Percentiles rank a stretch among this genome's conserved stretches.
Evolutionary conservation across 2,329 filamentous ascomycete genomes (phyloP).

Genomic region (Dactylonectria estremocensis): DNA sequence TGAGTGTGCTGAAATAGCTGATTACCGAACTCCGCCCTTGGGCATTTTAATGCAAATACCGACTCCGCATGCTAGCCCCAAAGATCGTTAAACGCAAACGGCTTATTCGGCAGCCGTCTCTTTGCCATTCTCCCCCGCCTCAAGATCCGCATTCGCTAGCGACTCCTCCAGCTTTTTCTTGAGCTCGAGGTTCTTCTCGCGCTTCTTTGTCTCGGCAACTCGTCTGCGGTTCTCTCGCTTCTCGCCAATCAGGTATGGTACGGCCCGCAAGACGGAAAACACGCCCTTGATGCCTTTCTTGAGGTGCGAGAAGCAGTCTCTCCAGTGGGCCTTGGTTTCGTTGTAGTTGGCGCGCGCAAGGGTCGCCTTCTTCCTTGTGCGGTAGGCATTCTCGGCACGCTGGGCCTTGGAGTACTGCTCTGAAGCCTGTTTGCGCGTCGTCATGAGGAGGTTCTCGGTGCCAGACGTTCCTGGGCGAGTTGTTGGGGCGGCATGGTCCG

Average conservation of each 20-base stretch:
- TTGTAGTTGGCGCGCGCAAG: conserved; percentile 55
- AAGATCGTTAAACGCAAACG: too few relatives aligned
- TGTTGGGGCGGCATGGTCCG: conserved; percentile 10
- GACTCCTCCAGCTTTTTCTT: conserved; percentile 33
- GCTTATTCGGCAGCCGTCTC: conserved; percentile 13
- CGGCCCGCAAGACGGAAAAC: conserved; percentile 50
- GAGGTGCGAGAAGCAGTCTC: conserved; percentile 56
- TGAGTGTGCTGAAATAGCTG: not conserved
- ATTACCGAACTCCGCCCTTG: not conserved
- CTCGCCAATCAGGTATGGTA: conserved; percentile 56
- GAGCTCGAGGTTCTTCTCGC: conserved; percentile 55
- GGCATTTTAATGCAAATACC: not conserved
- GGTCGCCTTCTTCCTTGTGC: conserved; percentile 58
- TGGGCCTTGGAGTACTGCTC: conserved; percentile 56
- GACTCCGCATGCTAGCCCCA: not conserved
- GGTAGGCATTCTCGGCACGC: conserved; percentile 59
- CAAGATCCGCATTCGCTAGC: conserved; percentile 40
- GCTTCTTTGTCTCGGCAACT: conserved; percentile 51
- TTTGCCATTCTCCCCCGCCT: conserved; percentile 32
- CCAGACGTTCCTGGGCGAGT: conserved; percentile 59
- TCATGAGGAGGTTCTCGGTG: conserved; percentile 59
- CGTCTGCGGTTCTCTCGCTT: conserved; percentile 52
- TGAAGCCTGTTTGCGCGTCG: conserved; percentile 56
- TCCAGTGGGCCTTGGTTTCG: conserved; percentile 58
- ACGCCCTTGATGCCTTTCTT: conserved; percentile 51